These are phyloP conservation scores for Hippophae rhamnoides DNA, from an alignment of 306 rosid genomes.

Conservation along the genomic window DNA sequence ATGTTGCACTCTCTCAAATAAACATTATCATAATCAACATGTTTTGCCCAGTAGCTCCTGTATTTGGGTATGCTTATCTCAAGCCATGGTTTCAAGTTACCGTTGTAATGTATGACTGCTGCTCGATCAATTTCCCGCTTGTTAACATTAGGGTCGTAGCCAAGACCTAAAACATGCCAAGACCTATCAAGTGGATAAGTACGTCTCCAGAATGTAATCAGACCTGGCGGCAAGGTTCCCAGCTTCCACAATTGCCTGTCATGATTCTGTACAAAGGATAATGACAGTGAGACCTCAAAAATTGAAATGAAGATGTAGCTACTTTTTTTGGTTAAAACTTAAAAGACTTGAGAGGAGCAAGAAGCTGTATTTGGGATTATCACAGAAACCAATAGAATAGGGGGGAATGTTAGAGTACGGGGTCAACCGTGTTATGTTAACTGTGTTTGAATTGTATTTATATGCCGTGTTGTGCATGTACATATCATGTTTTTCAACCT, in stretches of 20 bases:
- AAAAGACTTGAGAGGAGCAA: too few species aligned
- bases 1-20: slow-evolving; percentile 87
- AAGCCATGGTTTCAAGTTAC: slow-evolving; percentile 97
- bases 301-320: background rate
- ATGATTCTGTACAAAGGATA: slow-evolving; percentile 45
- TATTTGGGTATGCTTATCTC: slow-evolving; percentile 88
- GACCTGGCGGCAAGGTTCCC: slow-evolving; percentile 95
- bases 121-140: slow-evolving; percentile 63
- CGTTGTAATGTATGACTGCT: slow-evolving; percentile 83
- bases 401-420: too few species aligned
- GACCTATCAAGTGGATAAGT: slow-evolving; percentile 56
- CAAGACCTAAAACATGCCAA: slow-evolving; percentile 90
- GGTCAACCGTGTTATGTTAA: too few species aligned
- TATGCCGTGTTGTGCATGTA: too few species aligned
- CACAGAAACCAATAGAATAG: too few species aligned
- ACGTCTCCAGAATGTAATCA: slow-evolving; percentile 89
- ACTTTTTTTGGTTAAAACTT: too few species aligned
- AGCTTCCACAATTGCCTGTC: slow-evolving; percentile 92
- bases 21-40: slow-evolving; percentile 51
- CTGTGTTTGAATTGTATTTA: too few species aligned
- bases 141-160: slow-evolving; percentile 58
- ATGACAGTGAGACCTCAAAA: slow-evolving; percentile 6
- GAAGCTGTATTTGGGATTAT: too few species aligned
- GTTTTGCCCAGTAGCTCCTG: slow-evolving; percentile 60
- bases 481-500: too few species aligned